phyloP scores from a whole-genome alignment of 1,284 basidiomycete species.

The Irpex sp. region DNA sequence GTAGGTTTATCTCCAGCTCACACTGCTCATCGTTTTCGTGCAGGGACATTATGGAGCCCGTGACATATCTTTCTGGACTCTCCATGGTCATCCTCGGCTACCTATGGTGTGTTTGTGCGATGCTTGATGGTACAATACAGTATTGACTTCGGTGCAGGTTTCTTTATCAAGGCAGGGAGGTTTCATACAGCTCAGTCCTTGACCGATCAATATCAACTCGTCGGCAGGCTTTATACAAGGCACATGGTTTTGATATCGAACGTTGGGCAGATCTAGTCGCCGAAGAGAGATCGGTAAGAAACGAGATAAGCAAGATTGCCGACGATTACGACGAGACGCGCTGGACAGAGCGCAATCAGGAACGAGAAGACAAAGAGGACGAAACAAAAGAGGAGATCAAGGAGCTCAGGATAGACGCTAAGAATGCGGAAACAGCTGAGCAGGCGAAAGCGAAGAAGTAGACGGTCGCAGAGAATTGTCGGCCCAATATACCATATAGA shows the following conservation, averaged over 20 bases:
- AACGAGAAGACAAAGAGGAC: slow-evolving; percentile 13
- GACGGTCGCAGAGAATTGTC: neutral
- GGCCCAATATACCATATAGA: neutral
- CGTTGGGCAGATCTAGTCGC: slow-evolving; percentile 52
- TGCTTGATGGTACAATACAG: neutral
- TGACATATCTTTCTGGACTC: slow-evolving; percentile 60
- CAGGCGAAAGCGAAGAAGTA: neutral
- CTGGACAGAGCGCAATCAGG: slow-evolving; percentile 32
- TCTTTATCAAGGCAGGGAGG: slow-evolving; percentile 64
- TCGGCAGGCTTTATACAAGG: slow-evolving; percentile 52
- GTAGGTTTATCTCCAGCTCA: neutral
- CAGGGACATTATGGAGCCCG: slow-evolving; percentile 71
- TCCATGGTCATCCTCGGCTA: slow-evolving; percentile 59
- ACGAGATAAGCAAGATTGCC: slow-evolving; percentile 56
- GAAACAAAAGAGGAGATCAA: slow-evolving; percentile 1
- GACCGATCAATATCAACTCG: slow-evolving; percentile 52
- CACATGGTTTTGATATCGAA: slow-evolving; percentile 62
- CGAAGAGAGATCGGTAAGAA: slow-evolving; percentile 47
- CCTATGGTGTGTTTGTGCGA: slow-evolving; percentile 38
- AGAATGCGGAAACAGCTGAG: neutral
- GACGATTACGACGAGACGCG: slow-evolving; percentile 50
- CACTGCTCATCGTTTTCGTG: neutral
- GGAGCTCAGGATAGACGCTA: slow-evolving; percentile 1
- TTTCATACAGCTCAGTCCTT: slow-evolving; percentile 64
- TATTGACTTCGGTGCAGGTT: slow-evolving; percentile 35